Base-by-base conservation (phyloP, 768 basidiomycete species). In the Tephrocybe sp. region DNA sequence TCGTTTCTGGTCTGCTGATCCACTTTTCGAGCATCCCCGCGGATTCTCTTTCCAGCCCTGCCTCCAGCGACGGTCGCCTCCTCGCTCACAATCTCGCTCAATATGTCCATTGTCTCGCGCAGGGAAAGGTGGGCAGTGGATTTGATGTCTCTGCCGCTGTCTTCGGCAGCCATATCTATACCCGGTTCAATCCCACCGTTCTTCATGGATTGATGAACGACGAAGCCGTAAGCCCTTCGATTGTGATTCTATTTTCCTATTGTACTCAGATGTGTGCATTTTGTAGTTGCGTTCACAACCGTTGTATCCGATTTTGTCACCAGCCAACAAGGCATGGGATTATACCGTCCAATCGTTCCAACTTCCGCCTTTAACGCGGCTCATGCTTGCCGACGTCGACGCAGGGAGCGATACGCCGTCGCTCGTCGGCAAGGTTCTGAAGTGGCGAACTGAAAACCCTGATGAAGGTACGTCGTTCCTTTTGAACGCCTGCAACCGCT, bases 71-170 rank as follows among this genome's bases (percentile, higher is more conserved):
- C 20, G 82, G 78, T 17, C 72, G 82, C 53, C 68, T 71, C 53
- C 68, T 97, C 14, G 86, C 91, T 0, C 97, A 99, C 68, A 98
- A 97, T 65, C 78, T 91, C 38, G 86, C 97, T 4, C 97, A 99
- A 64, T 97, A 87, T 65, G 82, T 93, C 6, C 97, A 99, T 66
- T 98, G 94, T 63, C 75, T 94, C 33, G 97, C 96, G 0, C 97
- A 99, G 71, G 97, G 97, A 35, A 99, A 99, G 70, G 87, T 99
- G 13, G 97, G 97, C 26, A 93, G 90, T 61, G 97, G 97, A 5
- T 99, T 99, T 71, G 97, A 99, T 62, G 91, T 99, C 41, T 84
- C 92, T 5, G 83, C 92, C 0, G 96, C 96, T 1, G 89, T 92
- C 2, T 98, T 89, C 66, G 97, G 97, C 19, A 94, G 92, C 62